Evolutionary conservation across 1,139 yeast species (phyloP).

Genomic region (Diutina sp.): DNA sequence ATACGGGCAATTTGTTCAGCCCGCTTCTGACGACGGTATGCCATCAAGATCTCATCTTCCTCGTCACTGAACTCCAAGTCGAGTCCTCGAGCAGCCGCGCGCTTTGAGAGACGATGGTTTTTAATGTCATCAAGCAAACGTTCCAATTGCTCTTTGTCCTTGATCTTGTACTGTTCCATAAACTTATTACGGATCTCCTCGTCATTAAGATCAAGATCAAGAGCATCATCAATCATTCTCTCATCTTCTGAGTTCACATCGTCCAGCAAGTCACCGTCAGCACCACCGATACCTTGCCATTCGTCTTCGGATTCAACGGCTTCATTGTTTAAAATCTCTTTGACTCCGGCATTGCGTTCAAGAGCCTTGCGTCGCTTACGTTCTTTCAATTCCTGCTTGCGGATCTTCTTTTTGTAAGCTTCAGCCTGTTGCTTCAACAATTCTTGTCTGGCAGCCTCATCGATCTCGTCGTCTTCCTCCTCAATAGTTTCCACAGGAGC

Average conservation of each 20-base stretch:
- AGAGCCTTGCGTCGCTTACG: slow-evolving; percentile 32
- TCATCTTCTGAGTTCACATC: slow-evolving; percentile 67
- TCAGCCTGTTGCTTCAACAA: slow-evolving; percentile 17
- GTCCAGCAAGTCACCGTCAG: slow-evolving; percentile 58
- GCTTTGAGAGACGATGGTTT: slow-evolving; percentile 66
- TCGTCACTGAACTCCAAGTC: slow-evolving; percentile 60
- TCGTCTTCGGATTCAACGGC: slow-evolving; percentile 97
- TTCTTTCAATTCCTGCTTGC: slow-evolving; percentile 23
- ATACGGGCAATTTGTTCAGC: slow-evolving; percentile 44
- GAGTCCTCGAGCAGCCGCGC: slow-evolving; percentile 34
- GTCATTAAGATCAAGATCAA: slow-evolving; percentile 45
- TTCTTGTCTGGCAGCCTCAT: slow-evolving; percentile 8
- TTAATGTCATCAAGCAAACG: slow-evolving; percentile 71
- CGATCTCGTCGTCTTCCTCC: slow-evolving; percentile 9
- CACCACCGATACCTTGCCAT: slow-evolving; percentile 86
- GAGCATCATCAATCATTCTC: slow-evolving; percentile 65
- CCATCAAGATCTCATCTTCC: slow-evolving; percentile 47
- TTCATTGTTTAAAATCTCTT: slow-evolving; percentile 60
- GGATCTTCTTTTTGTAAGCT: slow-evolving; percentile 24
- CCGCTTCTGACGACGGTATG: slow-evolving; percentile 37
- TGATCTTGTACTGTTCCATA: slow-evolving; percentile 54
- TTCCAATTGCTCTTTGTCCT: slow-evolving; percentile 61
- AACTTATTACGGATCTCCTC: slow-evolving; percentile 48
- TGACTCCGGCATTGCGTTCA: slow-evolving; percentile 35
- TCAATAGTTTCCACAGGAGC: background rate